Evolutionary conservation across 2,329 filamentous ascomycete species (phyloP).

Genomic region (Cercospora zeae-maydis): DNA sequence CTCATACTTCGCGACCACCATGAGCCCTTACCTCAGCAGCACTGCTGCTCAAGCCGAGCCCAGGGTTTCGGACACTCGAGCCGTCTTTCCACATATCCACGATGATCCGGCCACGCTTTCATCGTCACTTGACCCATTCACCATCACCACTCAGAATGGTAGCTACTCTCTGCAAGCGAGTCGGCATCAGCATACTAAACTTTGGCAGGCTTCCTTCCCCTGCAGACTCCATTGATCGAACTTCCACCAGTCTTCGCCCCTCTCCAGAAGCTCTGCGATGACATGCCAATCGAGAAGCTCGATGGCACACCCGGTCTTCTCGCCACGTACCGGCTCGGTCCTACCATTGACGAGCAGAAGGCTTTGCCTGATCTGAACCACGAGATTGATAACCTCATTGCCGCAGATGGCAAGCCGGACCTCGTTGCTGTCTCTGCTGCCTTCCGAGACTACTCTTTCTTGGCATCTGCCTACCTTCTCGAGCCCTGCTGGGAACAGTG

Average conservation of each 20-base stretch:
- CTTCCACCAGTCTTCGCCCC: constrained; percentile 71
- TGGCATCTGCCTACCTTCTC: constrained; percentile 83
- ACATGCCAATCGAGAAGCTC: constrained; percentile 73
- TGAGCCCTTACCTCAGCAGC: constrained; percentile 24
- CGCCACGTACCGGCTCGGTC: constrained; percentile 68
- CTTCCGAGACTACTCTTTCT: constrained; percentile 88
- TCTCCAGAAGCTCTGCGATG: constrained; percentile 67
- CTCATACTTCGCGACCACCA: constrained; percentile 10
- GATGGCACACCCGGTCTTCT: constrained; percentile 74
- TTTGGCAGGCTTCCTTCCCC: constrained; percentile 60
- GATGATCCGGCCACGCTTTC: constrained; percentile 29
- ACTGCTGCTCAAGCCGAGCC: constrained; percentile 11
- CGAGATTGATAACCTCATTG: constrained; percentile 48
- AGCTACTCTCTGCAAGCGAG: not conserved
- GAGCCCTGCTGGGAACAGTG: constrained; percentile 84
- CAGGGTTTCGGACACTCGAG: constrained; percentile 17
- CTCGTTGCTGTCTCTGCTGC: constrained; percentile 77
- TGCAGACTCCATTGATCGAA: constrained; percentile 46
- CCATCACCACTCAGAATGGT: constrained; percentile 68
- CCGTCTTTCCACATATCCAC: constrained; percentile 30
- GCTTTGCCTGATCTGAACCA: constrained; percentile 73
- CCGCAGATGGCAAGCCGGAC: constrained; percentile 62
- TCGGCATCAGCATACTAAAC: not conserved
- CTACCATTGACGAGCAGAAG: constrained; percentile 58
- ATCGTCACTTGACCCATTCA: constrained; percentile 51